Evolutionary conservation across 2,329 filamentous ascomycete genomes (phyloP).

Genomic region (Calonectria fujianensis): DNA sequence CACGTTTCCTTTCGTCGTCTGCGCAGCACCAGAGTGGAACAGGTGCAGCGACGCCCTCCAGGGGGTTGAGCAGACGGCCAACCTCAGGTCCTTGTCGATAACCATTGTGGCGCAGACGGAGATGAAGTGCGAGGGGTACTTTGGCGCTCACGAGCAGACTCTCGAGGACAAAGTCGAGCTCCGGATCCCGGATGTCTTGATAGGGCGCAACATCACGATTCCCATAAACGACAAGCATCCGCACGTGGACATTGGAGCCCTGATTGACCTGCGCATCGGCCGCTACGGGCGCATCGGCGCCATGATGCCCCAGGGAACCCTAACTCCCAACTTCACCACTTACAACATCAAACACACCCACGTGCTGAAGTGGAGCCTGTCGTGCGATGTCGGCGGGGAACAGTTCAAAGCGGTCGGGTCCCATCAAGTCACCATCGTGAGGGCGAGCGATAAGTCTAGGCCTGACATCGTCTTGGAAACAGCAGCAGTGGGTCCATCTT

Average conservation of each 20-base stretch:
- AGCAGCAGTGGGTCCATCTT: background rate
- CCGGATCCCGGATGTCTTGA: background rate
- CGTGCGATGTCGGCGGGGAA: background rate
- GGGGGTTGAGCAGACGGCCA: slow-evolving; percentile 39
- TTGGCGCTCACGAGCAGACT: background rate
- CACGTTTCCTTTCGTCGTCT: slow-evolving; percentile 50
- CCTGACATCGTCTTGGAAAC: background rate
- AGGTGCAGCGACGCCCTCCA: slow-evolving; percentile 44
- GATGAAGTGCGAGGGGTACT: slow-evolving; percentile 34
- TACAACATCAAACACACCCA: slow-evolving; percentile 55
- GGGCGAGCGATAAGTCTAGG: slow-evolving; percentile 25
- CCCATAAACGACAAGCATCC: slow-evolving; percentile 23
- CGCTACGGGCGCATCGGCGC: background rate
- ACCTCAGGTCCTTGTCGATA: slow-evolving; percentile 39
- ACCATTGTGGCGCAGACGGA: slow-evolving; percentile 34
- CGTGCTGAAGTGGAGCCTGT: slow-evolving; percentile 45
- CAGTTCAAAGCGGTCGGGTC: background rate
- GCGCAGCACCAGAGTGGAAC: slow-evolving; percentile 36
- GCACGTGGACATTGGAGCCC: slow-evolving; percentile 35
- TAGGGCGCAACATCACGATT: background rate
- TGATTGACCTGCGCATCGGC: slow-evolving; percentile 32
- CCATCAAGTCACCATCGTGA: slow-evolving; percentile 12
- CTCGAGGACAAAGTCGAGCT: slow-evolving; percentile 32
- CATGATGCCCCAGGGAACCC: background rate
- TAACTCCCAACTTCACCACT: slow-evolving; percentile 50